Conservation (phyloP, 345 rosid species). For the Cardamine occulta region DNA sequence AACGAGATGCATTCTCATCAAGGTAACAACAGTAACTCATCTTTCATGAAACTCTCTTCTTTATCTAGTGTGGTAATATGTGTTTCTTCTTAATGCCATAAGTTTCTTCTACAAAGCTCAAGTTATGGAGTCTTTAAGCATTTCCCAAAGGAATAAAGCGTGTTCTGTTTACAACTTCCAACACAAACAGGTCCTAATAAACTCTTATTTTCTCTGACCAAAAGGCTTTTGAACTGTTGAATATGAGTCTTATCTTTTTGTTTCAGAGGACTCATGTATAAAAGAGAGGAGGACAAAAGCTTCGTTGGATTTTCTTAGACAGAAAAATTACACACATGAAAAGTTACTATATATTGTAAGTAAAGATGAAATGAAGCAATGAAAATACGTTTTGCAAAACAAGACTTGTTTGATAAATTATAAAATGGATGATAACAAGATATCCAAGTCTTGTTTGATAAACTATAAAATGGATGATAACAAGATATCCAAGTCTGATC, state of each 20-base stretch:
- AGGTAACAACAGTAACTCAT: too few species aligned
- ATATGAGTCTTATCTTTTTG: background rate
- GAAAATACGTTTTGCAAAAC: too few species aligned
- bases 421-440: too few species aligned
- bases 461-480: too few species aligned
- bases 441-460: too few species aligned
- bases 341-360: too few species aligned
- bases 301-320: background rate
- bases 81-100: background rate
- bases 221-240: background rate
- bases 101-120: constrained; percentile 49
- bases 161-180: constrained; percentile 80
- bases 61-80: background rate
- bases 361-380: too few species aligned
- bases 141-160: constrained; percentile 68
- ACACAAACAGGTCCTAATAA: constrained; percentile 68
- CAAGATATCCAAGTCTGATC: too few species aligned
- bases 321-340: too few species aligned
- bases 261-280: background rate
- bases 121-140: constrained; percentile 73
- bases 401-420: too few species aligned
- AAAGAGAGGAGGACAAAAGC: background rate
- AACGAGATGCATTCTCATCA: constrained; percentile 62
- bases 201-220: background rate
- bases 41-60: background rate